Evolutionary conservation across 768 basidiomycete genomes (phyloP), one percentile per base, ranked within the genome.

Genomic region (Rhizopogon rudus): DNA sequence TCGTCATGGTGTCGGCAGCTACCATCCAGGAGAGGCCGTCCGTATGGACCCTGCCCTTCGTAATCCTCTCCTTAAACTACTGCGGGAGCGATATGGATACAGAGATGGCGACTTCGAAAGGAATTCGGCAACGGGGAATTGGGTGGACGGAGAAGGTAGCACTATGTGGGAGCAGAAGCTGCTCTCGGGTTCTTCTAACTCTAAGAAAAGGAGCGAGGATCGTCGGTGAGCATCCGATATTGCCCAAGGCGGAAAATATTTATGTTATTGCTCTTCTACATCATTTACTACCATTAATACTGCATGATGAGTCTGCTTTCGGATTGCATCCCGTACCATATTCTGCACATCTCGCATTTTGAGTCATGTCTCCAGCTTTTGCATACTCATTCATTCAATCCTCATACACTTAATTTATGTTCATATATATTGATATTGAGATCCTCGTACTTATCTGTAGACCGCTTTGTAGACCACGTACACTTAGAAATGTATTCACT

Each of bases 31-130:
- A 51, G 91, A 92, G 67, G 84, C 70, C 54, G 91, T 93, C 49
- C 85, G 91, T 64, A 93, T 93, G 90, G 91, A 93, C 63, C 91
- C 91, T 9, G 89, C 87, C 37, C 73, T 93, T 56, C 81, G 91
- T 40, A 92, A 92, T 58, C 88, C 90, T 29, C 78, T 93, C 44
- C 76, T 93, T 57, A 81, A 76, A 69, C 73, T 93, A 33, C 73
- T 93, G 33, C 76, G 91, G 67, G 65, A 79, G 60, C 80, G 90
- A 40, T 93, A 89, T 64, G 80, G 79, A 28, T 93, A 93, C 70
- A 80, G 80, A 53, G 91, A 93, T 67, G 91, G 91, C 1, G 91
- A 93, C 65, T 93, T 93, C 61, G 91, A 93, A 62, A 80, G 85
- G 46, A 80, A 90, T 59, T 70, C 83, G 0, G 55, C 67, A 41